phyloP scores from a whole-genome alignment of 768 basidiomycete genomes.

The Naganishia vishniacii region DNA sequence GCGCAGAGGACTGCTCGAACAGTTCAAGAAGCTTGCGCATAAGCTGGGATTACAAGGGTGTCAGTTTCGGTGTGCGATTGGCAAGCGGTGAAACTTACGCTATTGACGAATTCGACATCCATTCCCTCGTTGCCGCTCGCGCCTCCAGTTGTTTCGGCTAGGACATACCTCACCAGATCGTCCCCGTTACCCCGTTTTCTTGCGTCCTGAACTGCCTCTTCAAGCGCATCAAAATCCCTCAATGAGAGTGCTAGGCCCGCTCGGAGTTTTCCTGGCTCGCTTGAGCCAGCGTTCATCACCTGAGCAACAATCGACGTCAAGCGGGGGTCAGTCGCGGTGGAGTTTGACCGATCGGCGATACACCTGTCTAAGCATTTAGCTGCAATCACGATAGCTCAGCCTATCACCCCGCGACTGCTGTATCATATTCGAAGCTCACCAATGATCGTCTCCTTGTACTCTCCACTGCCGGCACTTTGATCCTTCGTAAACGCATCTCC shows the following conservation, averaged over 20 bases:
- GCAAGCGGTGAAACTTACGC: slow-evolving; percentile 35
- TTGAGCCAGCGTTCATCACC: slow-evolving; percentile 77
- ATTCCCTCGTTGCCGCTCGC: slow-evolving; percentile 64
- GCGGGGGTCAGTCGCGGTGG: slow-evolving; percentile 68
- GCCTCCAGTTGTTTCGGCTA: slow-evolving; percentile 85
- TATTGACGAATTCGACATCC: slow-evolving; percentile 42
- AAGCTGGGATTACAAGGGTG: slow-evolving; percentile 41
- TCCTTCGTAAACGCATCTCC: slow-evolving; percentile 71
- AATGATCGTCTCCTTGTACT: slow-evolving; percentile 90
- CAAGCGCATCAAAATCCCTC: slow-evolving; percentile 77
- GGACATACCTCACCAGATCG: slow-evolving; percentile 76
- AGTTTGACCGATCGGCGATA: slow-evolving; percentile 62
- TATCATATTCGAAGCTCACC: slow-evolving; percentile 40
- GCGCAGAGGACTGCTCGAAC: slow-evolving; percentile 64
- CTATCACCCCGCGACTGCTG: background rate
- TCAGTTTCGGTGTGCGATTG: background rate
- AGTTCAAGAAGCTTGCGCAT: slow-evolving; percentile 61
- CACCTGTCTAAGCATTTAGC: slow-evolving; percentile 96
- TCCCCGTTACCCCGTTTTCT: slow-evolving; percentile 54
- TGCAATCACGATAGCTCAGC: slow-evolving; percentile 42
- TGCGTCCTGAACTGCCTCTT: slow-evolving; percentile 52
- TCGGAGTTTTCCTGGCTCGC: slow-evolving; percentile 86
- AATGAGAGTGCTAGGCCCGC: slow-evolving; percentile 91
- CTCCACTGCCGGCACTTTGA: slow-evolving; percentile 54
- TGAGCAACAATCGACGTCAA: slow-evolving; percentile 79